Evolutionary conservation across 2,329 filamentous ascomycete genomes (phyloP), one percentile per base, ranked within the genome.

Genomic region (Sporothrix globosa): DNA sequence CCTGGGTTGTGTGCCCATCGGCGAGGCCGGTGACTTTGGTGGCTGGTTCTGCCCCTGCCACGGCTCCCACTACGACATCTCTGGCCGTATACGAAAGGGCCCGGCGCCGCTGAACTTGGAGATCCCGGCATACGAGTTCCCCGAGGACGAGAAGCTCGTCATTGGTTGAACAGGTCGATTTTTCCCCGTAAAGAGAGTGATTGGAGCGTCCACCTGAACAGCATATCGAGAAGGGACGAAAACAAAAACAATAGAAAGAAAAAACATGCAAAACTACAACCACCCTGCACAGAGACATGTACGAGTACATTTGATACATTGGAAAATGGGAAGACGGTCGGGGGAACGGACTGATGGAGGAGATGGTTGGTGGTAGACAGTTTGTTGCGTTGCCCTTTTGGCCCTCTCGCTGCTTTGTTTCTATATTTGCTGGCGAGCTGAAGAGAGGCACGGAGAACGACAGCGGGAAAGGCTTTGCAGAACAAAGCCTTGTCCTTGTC

Each of bases 11-110:
- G 96, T 99, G 77, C 96, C 96, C 80, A 99, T 99, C 79, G 96
- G 96, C 79, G 96, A 99, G 87, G 93, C 96, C 75, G 96, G 96
- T 82, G 96, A 99, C 84, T 99, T 86, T 79, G 96, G 96, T 81
- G 96, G 96, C 80, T 99, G 96, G 96, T 99, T 99, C 91, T 99
- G 96, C 87, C 96, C 96, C 75, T 99, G 96, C 92, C 96, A 99
- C 89, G 96, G 96, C 83, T 97, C 94, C 77, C 96, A 99, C 88
- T 99, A 99, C 89, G 96, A 99, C 82, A 98, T 99, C 82, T 98
- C 94, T 75, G 96, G 96, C 82, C 93, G 96, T 84, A 92, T 97
- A 88, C 91, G 96, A 86, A 97, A 92, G 88, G 96, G 96, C 76
- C 96, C 96, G 74, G 96, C 96, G 73, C 96, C 96, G 75, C 89